A percentile compares a stretch with the other conserved stretches of the same genome.
phyloP scores from a whole-genome alignment of 73 alveolate species.

The Tetrahymena elliotti region DNA sequence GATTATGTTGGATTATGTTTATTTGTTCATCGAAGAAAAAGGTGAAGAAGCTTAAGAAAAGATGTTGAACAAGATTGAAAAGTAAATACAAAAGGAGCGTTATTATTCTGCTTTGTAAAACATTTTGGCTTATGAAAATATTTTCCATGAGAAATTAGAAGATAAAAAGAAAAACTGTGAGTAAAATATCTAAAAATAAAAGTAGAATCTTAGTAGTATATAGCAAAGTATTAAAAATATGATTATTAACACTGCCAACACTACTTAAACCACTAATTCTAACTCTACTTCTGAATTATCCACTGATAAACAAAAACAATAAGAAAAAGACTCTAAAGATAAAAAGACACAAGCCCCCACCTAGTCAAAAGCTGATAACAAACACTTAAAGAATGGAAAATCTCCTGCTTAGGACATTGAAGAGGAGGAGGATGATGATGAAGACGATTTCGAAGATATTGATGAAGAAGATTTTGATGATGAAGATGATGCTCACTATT shows the following conservation, averaged over 20 bases:
- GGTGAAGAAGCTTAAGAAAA: not conserved
- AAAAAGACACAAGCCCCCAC: not conserved
- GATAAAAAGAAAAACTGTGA: not conserved
- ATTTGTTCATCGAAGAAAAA: slow-evolving; percentile 9
- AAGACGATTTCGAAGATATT: not conserved
- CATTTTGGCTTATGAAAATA: not conserved
- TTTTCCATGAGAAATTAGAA: not conserved
- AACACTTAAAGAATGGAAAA: not conserved
- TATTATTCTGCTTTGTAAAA: not conserved
- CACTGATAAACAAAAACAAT: not conserved
- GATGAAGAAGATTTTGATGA: not conserved
- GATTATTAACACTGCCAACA: not conserved
- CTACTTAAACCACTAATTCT: not conserved
- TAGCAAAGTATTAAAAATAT: not conserved
- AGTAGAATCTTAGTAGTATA: not conserved
- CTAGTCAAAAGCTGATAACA: not conserved
- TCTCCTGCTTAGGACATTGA: not conserved
- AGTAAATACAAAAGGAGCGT: not conserved
- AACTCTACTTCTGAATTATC: not conserved
- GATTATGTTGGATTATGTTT: slow-evolving; percentile 38
- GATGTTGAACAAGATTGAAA: not conserved
- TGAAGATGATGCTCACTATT: not conserved
- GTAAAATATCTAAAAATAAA: not conserved
- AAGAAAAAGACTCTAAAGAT: not conserved
- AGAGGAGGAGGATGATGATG: not conserved